Percentiles rank a stretch among this genome's conserved stretches.
Conservation (phyloP, 345 rosid species). For the Eutrema yunnanense region DNA sequence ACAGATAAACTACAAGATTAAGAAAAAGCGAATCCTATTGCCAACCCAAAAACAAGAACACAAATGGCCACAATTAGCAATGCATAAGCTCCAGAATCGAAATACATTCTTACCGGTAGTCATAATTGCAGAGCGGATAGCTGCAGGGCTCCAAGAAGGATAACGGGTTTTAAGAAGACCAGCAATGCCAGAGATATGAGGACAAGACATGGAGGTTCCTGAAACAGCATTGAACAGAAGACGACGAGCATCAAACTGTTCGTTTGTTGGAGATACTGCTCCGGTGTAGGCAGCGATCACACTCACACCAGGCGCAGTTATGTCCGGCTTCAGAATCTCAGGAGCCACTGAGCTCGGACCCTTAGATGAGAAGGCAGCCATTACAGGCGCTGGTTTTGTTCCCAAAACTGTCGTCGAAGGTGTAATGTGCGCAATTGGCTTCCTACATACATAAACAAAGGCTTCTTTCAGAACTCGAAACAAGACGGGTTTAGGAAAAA, state of each 20-base stretch:
- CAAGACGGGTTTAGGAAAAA: background rate
- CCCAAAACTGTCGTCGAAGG: constrained; percentile 34
- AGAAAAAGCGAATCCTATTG: background rate
- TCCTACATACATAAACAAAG: constrained; percentile 26
- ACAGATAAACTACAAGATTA: too few relatives aligned
- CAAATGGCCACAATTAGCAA: background rate
- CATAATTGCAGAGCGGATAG: constrained; percentile 76
- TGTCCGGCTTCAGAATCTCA: constrained; percentile 73
- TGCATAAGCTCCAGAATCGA: background rate
- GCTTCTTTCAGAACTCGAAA: background rate
- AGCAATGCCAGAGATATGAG: too few relatives aligned
- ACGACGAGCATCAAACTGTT: background rate
- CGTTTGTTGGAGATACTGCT: constrained; percentile 49
- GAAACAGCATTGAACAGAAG: too few relatives aligned
- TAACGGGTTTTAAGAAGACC: too few relatives aligned
- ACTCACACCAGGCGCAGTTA: constrained; percentile 83
- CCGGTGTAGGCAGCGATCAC: constrained; percentile 68
- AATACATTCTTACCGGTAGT: constrained; percentile 44
- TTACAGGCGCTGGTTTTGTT: background rate
- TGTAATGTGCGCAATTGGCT: constrained; percentile 52
- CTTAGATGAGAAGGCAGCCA: constrained; percentile 21
- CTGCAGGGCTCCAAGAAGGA: constrained; percentile 75
- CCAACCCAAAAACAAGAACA: background rate
- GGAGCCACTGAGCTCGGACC: constrained; percentile 66
- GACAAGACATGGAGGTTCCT: too few relatives aligned